phyloP scores from a whole-genome alignment of 1,284 basidiomycete genomes.

The Rhodotorula mucilaginosa region DNA sequence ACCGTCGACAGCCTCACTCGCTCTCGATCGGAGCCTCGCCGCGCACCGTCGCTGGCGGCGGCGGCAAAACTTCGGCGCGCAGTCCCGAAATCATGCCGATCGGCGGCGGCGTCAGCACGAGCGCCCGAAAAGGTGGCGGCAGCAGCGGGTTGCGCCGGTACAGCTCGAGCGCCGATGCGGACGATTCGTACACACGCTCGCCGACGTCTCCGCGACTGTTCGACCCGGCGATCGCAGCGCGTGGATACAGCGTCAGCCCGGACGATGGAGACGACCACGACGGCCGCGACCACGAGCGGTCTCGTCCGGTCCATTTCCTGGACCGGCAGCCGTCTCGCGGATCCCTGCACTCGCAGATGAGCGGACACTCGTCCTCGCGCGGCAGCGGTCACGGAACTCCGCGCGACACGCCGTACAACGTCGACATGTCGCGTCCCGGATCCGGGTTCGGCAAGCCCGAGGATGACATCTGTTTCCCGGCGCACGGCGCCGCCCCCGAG shows the following conservation, averaged over 20 bases:
- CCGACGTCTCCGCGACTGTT: conserved; percentile 13
- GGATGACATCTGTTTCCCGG: conserved; percentile 41
- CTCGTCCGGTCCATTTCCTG: conserved; percentile 30
- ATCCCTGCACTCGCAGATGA: conserved; percentile 20
- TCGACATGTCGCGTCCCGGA: conserved; percentile 30
- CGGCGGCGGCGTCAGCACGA: neutral
- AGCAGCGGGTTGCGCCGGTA: conserved; percentile 19
- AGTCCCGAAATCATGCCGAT: conserved; percentile 12
- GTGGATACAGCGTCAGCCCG: neutral
- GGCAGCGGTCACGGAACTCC: neutral
- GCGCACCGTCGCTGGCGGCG: conserved; percentile 2
- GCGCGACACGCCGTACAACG: conserved; percentile 8
- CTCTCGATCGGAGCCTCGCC: conserved; percentile 27
- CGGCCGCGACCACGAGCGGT: conserved; percentile 25
- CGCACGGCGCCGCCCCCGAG: conserved; percentile 36
- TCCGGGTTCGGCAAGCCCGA: conserved; percentile 35
- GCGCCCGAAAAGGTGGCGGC: conserved; percentile 12
- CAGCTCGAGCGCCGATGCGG: conserved; percentile 18
- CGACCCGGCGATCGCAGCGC: conserved; percentile 15
- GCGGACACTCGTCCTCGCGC: neutral
- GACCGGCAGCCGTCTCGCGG: conserved; percentile 30
- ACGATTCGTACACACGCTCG: conserved; percentile 8
- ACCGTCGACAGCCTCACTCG: conserved; percentile 41
- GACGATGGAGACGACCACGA: conserved; percentile 26
- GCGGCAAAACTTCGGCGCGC: conserved; percentile 5